Evolutionary conservation across 495 filamentous ascomycete species (phyloP), one percentile per base, ranked within the genome.

Genomic region (Penicillium pancosmium): DNA sequence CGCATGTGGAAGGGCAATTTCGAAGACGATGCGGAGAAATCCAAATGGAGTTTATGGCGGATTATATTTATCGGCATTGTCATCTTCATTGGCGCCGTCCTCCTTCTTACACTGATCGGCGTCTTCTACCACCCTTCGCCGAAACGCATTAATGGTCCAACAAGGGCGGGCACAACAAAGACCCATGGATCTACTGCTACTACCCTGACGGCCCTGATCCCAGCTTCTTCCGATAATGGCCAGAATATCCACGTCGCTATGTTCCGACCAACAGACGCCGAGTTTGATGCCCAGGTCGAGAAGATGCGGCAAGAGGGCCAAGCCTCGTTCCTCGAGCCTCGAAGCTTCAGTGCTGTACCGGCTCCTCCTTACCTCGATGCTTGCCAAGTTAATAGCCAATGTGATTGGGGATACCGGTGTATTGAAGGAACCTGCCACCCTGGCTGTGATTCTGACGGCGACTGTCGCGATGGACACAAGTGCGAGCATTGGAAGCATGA

Each of bases 401-500:
- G 46, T 27, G 46, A 48, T 12, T 48, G 46, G 46, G 46, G 46
- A 48, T 48, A 48, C 15, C 18, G 46, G 5, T 48, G 46, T 27
- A 23, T 48, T n/a, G 21, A 23, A 9, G 15, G 11, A n/a, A 5
- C 15, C 11, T 48, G 46, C n/a, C 5, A 48, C 7, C 46, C 46
- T 25, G 46, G 46, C 46, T 48, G 46, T 19, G 46, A 48, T 10
- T 48, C 46, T 13, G 10, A 48, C 9, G 9, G 10, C 1, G 46
- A 48, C 23, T 48, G 46, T 48, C 46, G 46, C 46, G 23, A 48
- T 9, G 8, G 2, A 19, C 46, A 48, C 23, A 23, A 25, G 21
- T 48, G 46, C 23, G 10, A 15, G 5, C 46, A 48, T 15, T 48
- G 46, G 46, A 48, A 25, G 10, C 46, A 48, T 48, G 46, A 48